Conservation (phyloP, 2,329 filamentous ascomycete species). For the Fusarium bactridioides region DNA sequence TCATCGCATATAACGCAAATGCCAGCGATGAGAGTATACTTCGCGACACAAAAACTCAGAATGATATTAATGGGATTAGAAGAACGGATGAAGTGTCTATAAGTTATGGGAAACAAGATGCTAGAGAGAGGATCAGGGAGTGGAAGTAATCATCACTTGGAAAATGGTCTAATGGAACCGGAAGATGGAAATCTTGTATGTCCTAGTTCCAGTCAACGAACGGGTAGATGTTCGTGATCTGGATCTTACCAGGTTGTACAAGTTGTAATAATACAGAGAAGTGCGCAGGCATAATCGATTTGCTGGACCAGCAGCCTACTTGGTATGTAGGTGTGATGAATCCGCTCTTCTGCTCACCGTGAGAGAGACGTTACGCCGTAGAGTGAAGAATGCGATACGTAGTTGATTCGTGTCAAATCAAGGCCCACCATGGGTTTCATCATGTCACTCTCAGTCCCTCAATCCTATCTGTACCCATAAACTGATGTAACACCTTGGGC, state of each 20-base stretch:
- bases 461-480: background rate
- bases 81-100: slow-evolving; percentile 18
- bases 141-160: background rate
- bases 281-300: fast-evolving
- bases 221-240: background rate
- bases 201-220: background rate
- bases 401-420: fast-evolving
- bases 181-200: background rate
- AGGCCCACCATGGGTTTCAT: fast-evolving
- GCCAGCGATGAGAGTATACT: slow-evolving; percentile 27
- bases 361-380: too few species aligned
- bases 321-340: too few species aligned
- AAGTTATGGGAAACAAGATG: background rate
- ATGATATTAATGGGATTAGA: background rate
- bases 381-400: fast-evolving
- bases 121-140: too few species aligned
- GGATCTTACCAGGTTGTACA: too few species aligned
- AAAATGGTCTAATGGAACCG: background rate
- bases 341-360: too few species aligned
- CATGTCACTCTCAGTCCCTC: fast-evolving
- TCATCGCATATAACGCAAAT: slow-evolving; percentile 1
- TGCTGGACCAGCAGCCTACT: too few species aligned
- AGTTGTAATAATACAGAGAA: background rate
- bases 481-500: background rate
- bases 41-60: slow-evolving; percentile 6